Evolutionary conservation across 75 land plant species (phyloP).

Genomic region (Chamaecyparis obtusa): DNA sequence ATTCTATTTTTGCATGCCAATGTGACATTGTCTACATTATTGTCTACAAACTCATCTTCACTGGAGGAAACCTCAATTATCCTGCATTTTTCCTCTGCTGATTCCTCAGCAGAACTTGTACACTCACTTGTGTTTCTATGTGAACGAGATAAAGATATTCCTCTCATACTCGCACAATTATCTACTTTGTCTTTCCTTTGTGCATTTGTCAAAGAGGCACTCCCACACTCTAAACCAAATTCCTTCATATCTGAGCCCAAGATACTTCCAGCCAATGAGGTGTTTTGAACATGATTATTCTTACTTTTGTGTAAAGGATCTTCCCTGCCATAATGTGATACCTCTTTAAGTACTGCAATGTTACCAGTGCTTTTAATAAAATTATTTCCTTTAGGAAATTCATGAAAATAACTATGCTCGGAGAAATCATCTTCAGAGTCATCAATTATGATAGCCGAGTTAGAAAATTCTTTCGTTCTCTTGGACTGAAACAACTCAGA

Average conservation of each 20-base stretch:
- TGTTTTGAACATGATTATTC: not conserved
- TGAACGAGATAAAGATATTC: not conserved
- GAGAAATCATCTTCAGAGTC: slow-evolving; percentile 3
- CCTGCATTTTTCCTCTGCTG: not conserved
- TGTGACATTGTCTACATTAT: not conserved
- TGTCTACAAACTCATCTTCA: not conserved
- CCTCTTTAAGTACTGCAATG: not conserved
- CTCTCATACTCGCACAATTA: not conserved
- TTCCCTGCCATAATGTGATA: not conserved
- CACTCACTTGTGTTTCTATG: not conserved
- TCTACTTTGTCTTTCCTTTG: not conserved
- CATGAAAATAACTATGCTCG: not conserved
- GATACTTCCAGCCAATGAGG: not conserved
- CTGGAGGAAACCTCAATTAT: not conserved
- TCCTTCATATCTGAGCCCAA: not conserved
- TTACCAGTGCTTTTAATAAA: not conserved
- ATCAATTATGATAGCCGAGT: not conserved
- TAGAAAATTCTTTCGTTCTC: not conserved
- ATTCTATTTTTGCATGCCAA: not conserved
- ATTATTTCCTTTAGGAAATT: not conserved
- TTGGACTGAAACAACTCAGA: not conserved
- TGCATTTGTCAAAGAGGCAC: not conserved
- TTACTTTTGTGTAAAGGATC: not conserved
- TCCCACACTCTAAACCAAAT: not conserved
- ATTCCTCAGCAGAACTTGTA: not conserved